Evolutionary conservation across 305 asterid species (phyloP).

Genomic region (Ajuga reptans): DNA sequence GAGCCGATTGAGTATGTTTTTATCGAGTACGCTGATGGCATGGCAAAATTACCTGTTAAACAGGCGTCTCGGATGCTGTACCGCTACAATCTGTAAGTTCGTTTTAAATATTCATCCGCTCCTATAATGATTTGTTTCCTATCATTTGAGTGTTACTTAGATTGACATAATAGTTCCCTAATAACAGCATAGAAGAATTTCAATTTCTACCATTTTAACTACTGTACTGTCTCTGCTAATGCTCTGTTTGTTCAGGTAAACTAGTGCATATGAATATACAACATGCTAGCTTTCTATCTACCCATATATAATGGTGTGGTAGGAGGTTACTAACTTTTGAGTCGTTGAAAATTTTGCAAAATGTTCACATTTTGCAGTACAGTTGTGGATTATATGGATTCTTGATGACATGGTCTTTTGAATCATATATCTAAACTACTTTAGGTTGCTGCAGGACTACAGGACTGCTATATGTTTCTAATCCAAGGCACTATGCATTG

Average conservation of each 20-base stretch:
- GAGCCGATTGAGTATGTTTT: constrained; percentile 74
- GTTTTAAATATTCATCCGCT: background rate
- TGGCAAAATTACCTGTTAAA: constrained; percentile 81
- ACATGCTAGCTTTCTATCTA: background rate
- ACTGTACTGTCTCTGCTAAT: background rate
- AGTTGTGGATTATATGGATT: background rate
- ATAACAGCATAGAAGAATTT: background rate
- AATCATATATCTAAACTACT: background rate
- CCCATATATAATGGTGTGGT: background rate
- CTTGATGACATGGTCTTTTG: background rate
- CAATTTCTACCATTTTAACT: background rate
- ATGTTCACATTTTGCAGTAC: background rate
- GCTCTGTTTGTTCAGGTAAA: background rate
- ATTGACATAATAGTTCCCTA: background rate
- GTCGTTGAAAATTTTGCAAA: background rate
- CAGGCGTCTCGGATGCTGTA: constrained; percentile 86
- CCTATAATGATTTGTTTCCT: constrained; percentile 6
- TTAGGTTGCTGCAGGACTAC: background rate
- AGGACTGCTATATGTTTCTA: background rate
- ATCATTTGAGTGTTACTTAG: background rate
- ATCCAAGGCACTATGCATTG: background rate
- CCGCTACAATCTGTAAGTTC: constrained; percentile 78
- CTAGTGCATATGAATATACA: background rate
- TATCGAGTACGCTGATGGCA: constrained; percentile 90
- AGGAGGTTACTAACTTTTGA: background rate